Conservation (phyloP, 805 yeast species). For the Yamadazyma endophytica region DNA sequence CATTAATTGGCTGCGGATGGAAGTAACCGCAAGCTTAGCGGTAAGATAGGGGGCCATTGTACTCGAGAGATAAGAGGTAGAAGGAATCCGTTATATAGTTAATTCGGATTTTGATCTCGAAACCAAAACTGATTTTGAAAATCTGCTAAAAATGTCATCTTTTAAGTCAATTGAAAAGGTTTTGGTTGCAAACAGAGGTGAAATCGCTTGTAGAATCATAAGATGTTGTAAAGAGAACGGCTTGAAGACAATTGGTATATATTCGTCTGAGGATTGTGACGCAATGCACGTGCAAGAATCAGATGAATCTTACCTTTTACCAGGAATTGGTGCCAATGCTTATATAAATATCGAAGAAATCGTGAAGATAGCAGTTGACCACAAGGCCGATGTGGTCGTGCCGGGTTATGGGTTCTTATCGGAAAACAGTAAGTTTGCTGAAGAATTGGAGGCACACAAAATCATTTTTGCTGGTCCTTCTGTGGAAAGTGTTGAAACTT, state of each 20-base stretch:
- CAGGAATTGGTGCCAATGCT: constrained; percentile 87
- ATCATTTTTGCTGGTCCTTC: constrained; percentile 95
- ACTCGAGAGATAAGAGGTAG: no score
- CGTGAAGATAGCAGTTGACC: constrained; percentile 72
- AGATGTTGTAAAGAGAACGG: constrained; percentile 76
- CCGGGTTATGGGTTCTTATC: constrained; percentile 98
- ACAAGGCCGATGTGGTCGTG: constrained; percentile 86
- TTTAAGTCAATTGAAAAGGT: constrained; percentile 6
- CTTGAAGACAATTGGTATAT: constrained; percentile 79
- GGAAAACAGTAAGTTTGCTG: constrained; percentile 94
- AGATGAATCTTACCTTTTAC: constrained; percentile 74
- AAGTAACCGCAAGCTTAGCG: no score
- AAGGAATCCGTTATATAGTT: no score
- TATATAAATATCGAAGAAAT: constrained; percentile 83
- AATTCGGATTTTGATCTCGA: background rate
- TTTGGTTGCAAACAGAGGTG: constrained; percentile 82
- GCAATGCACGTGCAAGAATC: constrained; percentile 83
- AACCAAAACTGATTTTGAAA: constrained; percentile 3
- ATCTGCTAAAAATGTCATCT: constrained; percentile 1
- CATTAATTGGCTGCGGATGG: no score
- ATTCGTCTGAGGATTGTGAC: constrained; percentile 84
- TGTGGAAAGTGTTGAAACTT: constrained; percentile 82
- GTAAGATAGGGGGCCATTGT: no score
- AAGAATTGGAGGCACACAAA: constrained; percentile 73
- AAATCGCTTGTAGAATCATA: constrained; percentile 92